Evolutionary conservation across 169 alveolate species (phyloP).

Genomic region (Toxoplasma gondii): DNA sequence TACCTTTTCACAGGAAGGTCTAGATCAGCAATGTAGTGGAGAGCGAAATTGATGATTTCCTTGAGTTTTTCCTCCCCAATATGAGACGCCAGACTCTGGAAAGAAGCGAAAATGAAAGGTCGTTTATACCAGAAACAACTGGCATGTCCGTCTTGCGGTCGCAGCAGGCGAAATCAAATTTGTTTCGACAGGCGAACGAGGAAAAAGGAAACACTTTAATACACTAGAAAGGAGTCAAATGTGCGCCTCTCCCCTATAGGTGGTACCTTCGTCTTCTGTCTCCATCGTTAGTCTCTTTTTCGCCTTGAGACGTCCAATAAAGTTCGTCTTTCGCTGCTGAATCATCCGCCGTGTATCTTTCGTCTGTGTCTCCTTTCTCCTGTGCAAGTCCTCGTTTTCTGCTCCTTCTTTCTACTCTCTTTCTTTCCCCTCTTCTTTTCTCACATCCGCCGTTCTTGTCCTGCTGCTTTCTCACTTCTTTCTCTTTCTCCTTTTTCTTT

Average conservation of each 20-base stretch:
- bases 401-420: neutral
- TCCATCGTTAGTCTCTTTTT: neutral
- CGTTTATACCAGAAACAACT: neutral
- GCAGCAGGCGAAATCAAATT: too few relatives aligned
- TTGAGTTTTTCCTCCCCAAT: constrained; percentile 89
- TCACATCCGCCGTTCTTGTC: neutral
- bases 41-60: constrained; percentile 86
- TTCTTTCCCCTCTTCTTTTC: neutral
- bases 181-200: too few relatives aligned
- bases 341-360: too few relatives aligned
- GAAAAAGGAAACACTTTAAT: too few relatives aligned
- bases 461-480: neutral
- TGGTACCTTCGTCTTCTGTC: neutral
- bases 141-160: too few relatives aligned
- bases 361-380: too few relatives aligned
- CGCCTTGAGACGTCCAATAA: too few relatives aligned
- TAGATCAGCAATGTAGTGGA: constrained; percentile 88
- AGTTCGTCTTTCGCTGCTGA: too few relatives aligned
- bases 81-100: constrained; percentile 75
- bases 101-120: neutral
- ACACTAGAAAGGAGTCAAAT: too few relatives aligned
- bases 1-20: constrained; percentile 94
- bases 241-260: neutral
- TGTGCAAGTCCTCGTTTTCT: too few relatives aligned
- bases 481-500: neutral